phyloP scores from a whole-genome alignment of 257 asterid genomes.

The Solanum clarkiae region DNA sequence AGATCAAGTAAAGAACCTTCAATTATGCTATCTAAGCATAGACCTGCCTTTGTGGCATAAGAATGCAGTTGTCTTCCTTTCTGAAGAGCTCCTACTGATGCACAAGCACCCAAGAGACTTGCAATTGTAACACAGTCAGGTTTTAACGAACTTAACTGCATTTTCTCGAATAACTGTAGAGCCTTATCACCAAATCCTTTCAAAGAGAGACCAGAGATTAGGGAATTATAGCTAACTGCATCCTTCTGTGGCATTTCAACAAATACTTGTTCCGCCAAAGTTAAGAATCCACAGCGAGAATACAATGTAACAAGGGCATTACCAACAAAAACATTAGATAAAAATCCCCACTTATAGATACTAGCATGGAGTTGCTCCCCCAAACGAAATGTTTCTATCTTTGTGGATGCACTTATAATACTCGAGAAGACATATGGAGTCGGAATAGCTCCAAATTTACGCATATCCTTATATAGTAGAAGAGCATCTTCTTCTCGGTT shows the following conservation, averaged over 20 bases:
- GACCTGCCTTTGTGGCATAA: constrained; percentile 60
- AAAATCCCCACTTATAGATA: constrained; percentile 62
- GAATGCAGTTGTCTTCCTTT: constrained; percentile 75
- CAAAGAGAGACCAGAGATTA: constrained; percentile 61
- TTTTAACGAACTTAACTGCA: constrained; percentile 46
- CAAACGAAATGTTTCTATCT: constrained; percentile 33
- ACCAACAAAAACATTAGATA: constrained; percentile 58
- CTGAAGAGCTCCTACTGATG: constrained; percentile 42
- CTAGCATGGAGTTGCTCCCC: constrained; percentile 73
- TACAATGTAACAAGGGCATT: constrained; percentile 71
- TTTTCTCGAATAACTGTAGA: constrained; percentile 46
- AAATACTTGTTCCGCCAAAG: constrained; percentile 50
- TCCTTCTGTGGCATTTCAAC: constrained; percentile 46
- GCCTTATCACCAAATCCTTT: constrained; percentile 49
- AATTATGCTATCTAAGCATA: constrained; percentile 53
- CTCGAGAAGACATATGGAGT: constrained; percentile 84
- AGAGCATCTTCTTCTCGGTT: constrained; percentile 33
- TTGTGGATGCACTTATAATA: constrained; percentile 64
- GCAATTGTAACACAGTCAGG: constrained; percentile 77
- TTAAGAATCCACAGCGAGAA: constrained; percentile 40
- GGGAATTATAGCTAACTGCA: constrained; percentile 61
- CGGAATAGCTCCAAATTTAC: constrained; percentile 54
- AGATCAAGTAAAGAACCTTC: constrained; percentile 89
- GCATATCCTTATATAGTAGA: constrained; percentile 55
- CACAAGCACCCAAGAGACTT: constrained; percentile 49